Evolutionary conservation across 1,284 basidiomycete species (phyloP).

Genomic region (Agroathelia rolfsii): DNA sequence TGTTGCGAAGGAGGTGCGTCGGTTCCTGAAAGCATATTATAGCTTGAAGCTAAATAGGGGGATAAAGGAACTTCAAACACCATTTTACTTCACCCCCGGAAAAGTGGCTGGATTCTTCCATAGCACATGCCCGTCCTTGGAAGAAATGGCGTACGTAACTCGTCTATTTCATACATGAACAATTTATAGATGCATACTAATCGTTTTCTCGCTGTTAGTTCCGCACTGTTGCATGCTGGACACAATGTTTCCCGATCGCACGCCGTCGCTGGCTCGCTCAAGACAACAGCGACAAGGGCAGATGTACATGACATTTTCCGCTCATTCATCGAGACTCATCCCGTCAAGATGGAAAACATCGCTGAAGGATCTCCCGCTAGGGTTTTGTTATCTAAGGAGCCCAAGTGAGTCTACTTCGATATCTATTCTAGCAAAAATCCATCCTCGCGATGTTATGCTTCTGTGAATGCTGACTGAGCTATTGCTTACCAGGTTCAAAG

Average conservation of each 20-base stretch:
- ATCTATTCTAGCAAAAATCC: conserved; percentile 1
- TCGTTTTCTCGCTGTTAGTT: conserved; percentile 31
- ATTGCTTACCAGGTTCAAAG: conserved; percentile 39
- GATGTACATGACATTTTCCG: conserved; percentile 81
- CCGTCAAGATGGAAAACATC: conserved; percentile 78
- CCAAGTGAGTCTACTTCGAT: conserved; percentile 36
- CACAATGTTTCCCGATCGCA: conserved; percentile 85
- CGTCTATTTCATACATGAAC: no score
- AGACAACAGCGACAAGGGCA: conserved; percentile 72
- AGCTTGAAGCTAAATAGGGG: no score
- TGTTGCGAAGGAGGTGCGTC: conserved; percentile 72
- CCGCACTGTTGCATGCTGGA: conserved; percentile 82
- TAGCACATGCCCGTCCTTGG: conserved; percentile 67
- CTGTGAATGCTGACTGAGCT: conserved; percentile 11
- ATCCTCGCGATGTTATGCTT: no score
- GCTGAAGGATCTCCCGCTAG: conserved; percentile 61
- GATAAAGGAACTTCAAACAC: conserved; percentile 63
- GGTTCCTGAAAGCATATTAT: no score
- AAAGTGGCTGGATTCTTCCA: conserved; percentile 80
- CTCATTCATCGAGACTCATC: conserved; percentile 72
- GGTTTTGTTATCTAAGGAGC: conserved; percentile 53
- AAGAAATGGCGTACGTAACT: conserved; percentile 58
- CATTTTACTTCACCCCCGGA: conserved; percentile 90
- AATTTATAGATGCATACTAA: no score
- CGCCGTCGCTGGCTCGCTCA: conserved; percentile 81